Conservation (phyloP, 2,329 filamentous ascomycete genomes). For the Sporothrix inflata region DNA sequence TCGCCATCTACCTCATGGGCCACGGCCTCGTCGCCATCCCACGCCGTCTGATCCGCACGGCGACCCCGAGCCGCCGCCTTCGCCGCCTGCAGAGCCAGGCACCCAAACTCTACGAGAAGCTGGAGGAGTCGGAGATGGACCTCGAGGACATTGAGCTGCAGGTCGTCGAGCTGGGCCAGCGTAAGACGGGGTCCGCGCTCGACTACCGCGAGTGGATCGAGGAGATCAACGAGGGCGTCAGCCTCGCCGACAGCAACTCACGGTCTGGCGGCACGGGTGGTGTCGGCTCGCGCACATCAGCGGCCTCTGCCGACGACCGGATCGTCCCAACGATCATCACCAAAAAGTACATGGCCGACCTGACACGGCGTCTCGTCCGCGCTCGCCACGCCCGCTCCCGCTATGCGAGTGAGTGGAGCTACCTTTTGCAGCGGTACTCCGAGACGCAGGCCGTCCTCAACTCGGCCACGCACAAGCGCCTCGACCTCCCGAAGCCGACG, state of each 20-base stretch:
- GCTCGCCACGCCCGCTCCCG: conserved; percentile 82
- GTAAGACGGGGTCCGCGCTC: conserved; percentile 76
- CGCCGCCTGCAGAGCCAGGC: conserved; percentile 77
- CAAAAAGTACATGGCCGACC: conserved; percentile 86
- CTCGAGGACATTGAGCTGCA: conserved; percentile 82
- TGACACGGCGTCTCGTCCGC: conserved; percentile 79
- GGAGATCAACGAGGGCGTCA: conserved; percentile 79
- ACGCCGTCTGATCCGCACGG: conserved; percentile 75
- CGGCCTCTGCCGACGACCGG: conserved; percentile 49
- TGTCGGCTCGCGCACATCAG: conserved; percentile 34
- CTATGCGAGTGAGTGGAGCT: conserved; percentile 85
- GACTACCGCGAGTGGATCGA: conserved; percentile 95
- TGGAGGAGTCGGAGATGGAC: conserved; percentile 80
- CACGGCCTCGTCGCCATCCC: conserved; percentile 94
- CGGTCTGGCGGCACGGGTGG: conserved; percentile 43
- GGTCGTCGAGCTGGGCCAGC: conserved; percentile 74
- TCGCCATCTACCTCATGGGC: conserved; percentile 97
- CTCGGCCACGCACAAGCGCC: conserved; percentile 75
- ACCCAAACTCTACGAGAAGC: conserved; percentile 80
- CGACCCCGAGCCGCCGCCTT: conserved; percentile 74
- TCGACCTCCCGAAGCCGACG: conserved; percentile 69
- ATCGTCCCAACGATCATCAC: conserved; percentile 81
- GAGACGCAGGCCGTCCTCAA: conserved; percentile 82
- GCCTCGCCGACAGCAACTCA: conserved; percentile 64
- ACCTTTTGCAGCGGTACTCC: conserved; percentile 72